These are phyloP conservation scores for Excoecaria agallocha DNA, from an alignment of 345 rosid genomes.

Conservation along the genomic window DNA sequence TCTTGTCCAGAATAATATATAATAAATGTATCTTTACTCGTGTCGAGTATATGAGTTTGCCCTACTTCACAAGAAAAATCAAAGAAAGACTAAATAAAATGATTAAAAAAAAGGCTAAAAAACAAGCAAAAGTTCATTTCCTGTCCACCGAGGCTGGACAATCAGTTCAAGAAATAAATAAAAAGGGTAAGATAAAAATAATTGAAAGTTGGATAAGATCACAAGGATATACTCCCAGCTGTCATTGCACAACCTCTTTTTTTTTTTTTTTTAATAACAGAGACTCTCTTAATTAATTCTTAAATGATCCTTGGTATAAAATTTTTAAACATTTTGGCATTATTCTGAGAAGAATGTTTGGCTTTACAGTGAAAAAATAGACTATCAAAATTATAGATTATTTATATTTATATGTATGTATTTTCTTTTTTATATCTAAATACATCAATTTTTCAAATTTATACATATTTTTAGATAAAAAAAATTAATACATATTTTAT, in stretches of 20 bases:
- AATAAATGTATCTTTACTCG: neutral
- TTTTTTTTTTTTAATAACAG: too few relatives aligned
- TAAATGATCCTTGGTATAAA: too few relatives aligned
- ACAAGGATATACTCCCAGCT: neutral
- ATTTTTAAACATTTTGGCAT: too few relatives aligned
- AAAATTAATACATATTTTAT: neutral
- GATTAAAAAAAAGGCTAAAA: neutral
- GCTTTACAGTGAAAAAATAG: too few relatives aligned
- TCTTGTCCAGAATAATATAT: neutral
- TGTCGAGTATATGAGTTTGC: neutral
- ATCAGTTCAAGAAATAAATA: neutral
- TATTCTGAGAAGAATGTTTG: too few relatives aligned
- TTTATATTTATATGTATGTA: too few relatives aligned
- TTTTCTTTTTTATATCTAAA: too few relatives aligned
- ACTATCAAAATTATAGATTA: too few relatives aligned
- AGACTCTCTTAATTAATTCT: too few relatives aligned
- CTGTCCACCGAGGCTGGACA: neutral
- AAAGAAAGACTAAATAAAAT: neutral
- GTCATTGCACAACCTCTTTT: neutral
- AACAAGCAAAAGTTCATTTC: neutral
- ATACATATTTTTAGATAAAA: too few relatives aligned
- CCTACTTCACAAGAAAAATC: neutral
- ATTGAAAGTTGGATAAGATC: constrained; percentile 8
- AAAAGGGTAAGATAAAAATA: neutral
- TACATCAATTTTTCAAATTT: too few relatives aligned